A percentile compares a stretch with the other conserved stretches of the same genome.
Evolutionary conservation across 345 rosid species (phyloP).

Genomic region (Melaleuca alternifolia): DNA sequence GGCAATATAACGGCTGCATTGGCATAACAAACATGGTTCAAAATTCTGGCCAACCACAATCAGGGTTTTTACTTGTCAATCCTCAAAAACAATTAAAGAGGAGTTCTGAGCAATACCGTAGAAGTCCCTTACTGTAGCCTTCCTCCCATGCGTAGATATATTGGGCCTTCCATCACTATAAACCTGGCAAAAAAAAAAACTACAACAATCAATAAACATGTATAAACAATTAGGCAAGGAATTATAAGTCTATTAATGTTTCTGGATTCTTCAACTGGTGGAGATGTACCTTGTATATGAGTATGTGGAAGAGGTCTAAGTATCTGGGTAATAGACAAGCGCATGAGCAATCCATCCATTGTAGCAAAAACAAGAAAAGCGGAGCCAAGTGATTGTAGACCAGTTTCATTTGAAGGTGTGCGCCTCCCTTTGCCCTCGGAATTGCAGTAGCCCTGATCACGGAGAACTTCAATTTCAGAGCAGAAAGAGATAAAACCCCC

Average conservation of each 20-base stretch:
- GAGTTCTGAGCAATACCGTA: conserved; percentile 39
- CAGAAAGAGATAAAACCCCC: background rate
- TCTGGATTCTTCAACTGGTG: background rate
- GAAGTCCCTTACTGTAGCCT: conserved; percentile 80
- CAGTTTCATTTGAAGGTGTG: conserved; percentile 75
- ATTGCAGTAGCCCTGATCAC: conserved; percentile 65
- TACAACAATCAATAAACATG: background rate
- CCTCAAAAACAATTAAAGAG: background rate
- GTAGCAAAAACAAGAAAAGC: conserved; percentile 60
- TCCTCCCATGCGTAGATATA: conserved; percentile 57
- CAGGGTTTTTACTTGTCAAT: background rate
- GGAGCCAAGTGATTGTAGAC: conserved; percentile 83
- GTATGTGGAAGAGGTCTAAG: conserved; percentile 71
- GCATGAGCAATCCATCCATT: conserved; percentile 82
- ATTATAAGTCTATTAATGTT: background rate
- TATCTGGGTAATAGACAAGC: conserved; percentile 72
- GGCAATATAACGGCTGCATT: conserved; percentile 77
- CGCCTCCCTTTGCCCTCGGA: conserved; percentile 73
- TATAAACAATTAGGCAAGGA: background rate
- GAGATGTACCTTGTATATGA: conserved; percentile 60
- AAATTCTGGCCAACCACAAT: background rate
- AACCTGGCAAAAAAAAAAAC: conserved; percentile 30
- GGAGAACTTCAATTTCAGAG: background rate
- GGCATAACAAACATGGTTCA: background rate
- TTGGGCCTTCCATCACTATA: conserved; percentile 46